Conservation (phyloP, 192 early-diverging fungal genomes). For the Spinellus fusiger region DNA sequence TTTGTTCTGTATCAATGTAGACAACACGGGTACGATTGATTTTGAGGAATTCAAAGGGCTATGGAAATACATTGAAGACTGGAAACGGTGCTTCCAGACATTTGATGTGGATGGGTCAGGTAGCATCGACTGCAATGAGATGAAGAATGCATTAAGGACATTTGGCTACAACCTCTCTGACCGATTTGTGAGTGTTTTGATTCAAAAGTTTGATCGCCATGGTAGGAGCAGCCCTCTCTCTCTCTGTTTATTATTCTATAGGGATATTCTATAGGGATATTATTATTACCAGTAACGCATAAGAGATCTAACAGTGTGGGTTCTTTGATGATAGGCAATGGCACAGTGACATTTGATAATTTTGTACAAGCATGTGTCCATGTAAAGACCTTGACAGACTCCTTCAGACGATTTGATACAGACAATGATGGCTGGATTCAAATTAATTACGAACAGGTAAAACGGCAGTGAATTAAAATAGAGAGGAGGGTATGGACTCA, state of each 20-base stretch:
- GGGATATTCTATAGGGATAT: not conserved
- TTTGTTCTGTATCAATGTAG: slow-evolving; percentile 24
- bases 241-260: not conserved
- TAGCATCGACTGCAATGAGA: slow-evolving; percentile 67
- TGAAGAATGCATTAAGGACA: slow-evolving; percentile 60
- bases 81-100: slow-evolving; percentile 73
- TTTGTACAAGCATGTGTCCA: slow-evolving; percentile 78
- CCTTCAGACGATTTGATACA: slow-evolving; percentile 68
- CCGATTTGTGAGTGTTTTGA: slow-evolving; percentile 54
- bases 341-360: slow-evolving; percentile 78
- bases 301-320: too few relatives aligned
- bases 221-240: slow-evolving; percentile 55
- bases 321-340: slow-evolving; percentile 40
- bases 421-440: slow-evolving; percentile 74
- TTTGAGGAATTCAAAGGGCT: slow-evolving; percentile 75
- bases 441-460: slow-evolving; percentile 68
- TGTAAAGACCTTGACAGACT: slow-evolving; percentile 68
- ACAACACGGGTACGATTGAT: slow-evolving; percentile 70
- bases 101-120: slow-evolving; percentile 75
- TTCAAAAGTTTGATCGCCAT: slow-evolving; percentile 76
- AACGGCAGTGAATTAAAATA: not conserved
- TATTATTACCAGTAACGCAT: too few relatives aligned
- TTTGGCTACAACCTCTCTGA: slow-evolving; percentile 78
- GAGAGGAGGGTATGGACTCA: too few relatives aligned
- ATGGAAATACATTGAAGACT: slow-evolving; percentile 80